These are phyloP conservation scores for Candida coleopterorum DNA, from an alignment of 805 yeast species.

Conservation along the genomic window DNA sequence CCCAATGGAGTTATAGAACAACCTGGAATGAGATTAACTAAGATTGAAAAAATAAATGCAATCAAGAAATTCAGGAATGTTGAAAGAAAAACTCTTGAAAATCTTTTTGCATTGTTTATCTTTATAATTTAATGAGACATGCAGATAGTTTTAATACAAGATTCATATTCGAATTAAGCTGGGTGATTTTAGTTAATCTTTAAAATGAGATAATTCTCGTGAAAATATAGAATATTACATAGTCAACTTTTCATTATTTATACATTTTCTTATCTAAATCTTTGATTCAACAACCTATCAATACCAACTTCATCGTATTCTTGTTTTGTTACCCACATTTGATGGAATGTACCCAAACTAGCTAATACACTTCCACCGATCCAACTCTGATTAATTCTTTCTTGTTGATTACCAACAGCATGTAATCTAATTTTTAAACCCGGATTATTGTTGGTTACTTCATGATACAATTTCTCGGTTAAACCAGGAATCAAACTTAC, in stretches of 20 bases:
- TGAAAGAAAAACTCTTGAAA: too few relatives aligned
- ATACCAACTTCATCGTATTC: conserved; percentile 89
- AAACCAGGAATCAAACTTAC: conserved; percentile 76
- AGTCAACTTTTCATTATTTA: conserved; percentile 10
- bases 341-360: conserved; percentile 90
- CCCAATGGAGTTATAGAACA: too few relatives aligned
- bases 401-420: conserved; percentile 72
- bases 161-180: too few relatives aligned
- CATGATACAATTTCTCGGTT: conserved; percentile 69
- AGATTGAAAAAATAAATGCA: too few relatives aligned
- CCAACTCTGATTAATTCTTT: conserved; percentile 82
- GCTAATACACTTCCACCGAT: conserved; percentile 88
- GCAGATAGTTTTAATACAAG: too few relatives aligned
- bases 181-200: too few relatives aligned
- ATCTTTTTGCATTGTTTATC: too few relatives aligned
- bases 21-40: too few relatives aligned
- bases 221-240: too few relatives aligned
- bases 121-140: too few relatives aligned
- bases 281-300: conserved; percentile 70
- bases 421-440: conserved; percentile 82
- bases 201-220: too few relatives aligned
- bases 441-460: conserved; percentile 66
- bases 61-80: too few relatives aligned
- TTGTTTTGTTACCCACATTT: conserved; percentile 96
- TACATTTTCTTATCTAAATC: conserved; percentile 56